phyloP scores from a whole-genome alignment of 352 stramenopile species.

The Phytopythium delawarense region DNA sequence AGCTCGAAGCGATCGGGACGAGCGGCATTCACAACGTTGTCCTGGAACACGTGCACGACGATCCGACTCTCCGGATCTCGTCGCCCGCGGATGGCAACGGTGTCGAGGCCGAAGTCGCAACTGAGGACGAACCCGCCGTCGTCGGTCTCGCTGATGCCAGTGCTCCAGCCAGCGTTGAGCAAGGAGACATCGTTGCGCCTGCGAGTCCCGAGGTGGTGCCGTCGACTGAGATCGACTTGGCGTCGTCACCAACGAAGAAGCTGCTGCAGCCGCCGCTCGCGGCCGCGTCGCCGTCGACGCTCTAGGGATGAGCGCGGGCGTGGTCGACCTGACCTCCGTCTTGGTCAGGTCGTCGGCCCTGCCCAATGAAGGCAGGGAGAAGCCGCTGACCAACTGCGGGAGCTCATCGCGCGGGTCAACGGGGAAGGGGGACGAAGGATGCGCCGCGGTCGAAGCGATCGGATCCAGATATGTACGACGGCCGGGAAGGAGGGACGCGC shows the following conservation, averaged over 20 bases:
- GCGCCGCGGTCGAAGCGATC: slow-evolving; percentile 7
- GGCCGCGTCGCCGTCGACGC: slow-evolving; percentile 45
- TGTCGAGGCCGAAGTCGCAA: not conserved
- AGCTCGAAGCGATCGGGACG: slow-evolving; percentile 7
- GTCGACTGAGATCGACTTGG: slow-evolving; percentile 17
- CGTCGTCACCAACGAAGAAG: slow-evolving; percentile 24
- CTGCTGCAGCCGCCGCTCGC: slow-evolving; percentile 41
- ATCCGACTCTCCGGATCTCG: not conserved
- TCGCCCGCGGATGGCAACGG: not conserved
- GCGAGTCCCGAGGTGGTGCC: not conserved
- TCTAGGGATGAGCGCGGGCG: slow-evolving; percentile 34
- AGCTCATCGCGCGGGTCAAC: too few relatives aligned
- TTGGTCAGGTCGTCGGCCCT: not conserved
- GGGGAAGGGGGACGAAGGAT: slow-evolving; percentile 3
- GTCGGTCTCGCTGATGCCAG: not conserved
- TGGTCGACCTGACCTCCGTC: not conserved
- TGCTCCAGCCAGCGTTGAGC: not conserved
- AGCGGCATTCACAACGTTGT: slow-evolving; percentile 7
- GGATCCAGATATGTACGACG: not conserved
- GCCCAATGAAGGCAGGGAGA: not conserved
- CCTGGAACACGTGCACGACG: not conserved
- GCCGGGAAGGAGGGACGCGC: not conserved
- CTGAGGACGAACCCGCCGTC: not conserved
- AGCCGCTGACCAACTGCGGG: not conserved
- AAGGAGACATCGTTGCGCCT: not conserved